A percentile compares a stretch with the other conserved stretches of the same genome.
These are phyloP conservation scores for Colletotrichum eremochloae DNA, from an alignment of 2,329 filamentous ascomycete species.

Conservation along the genomic window DNA sequence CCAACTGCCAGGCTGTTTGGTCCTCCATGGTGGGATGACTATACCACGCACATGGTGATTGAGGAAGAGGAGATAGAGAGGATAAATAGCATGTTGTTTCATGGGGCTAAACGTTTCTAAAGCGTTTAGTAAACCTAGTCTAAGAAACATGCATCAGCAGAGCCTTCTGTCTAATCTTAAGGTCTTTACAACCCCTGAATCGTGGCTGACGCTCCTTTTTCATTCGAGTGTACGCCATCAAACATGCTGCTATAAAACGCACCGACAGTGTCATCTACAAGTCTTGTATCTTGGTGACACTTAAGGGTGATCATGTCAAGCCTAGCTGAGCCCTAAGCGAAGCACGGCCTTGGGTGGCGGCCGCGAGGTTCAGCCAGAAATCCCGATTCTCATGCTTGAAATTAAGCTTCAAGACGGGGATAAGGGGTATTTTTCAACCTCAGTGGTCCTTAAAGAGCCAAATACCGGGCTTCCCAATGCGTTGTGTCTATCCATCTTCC, in stretches of 20 bases:
- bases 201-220: neutral
- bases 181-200: neutral
- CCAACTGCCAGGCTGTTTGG: neutral
- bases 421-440: slow-evolving; percentile 10
- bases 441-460: slow-evolving; percentile 5
- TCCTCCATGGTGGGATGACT: neutral
- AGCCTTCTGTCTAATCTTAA: slow-evolving; percentile 2
- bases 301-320: slow-evolving; percentile 10
- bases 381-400: slow-evolving; percentile 10
- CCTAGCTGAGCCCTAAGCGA: slow-evolving; percentile 10
- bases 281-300: neutral
- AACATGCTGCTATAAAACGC: neutral
- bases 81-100: too few relatives aligned
- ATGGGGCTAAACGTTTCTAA: neutral
- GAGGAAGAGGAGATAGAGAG: fast-evolving
- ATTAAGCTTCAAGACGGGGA: slow-evolving; percentile 17
- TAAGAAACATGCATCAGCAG: neutral
- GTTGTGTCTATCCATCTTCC: neutral
- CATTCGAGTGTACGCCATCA: slow-evolving; percentile 8
- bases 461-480: neutral
- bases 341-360: slow-evolving; percentile 9
- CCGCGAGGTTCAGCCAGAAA: neutral
- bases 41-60: neutral
- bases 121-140: too few relatives aligned
- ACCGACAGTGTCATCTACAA: neutral